Percentiles rank a stretch among this genome's conserved stretches.
These are phyloP conservation scores for Aspergillus fructus DNA, from an alignment of 2,329 filamentous ascomycete species.

Conservation along the genomic window DNA sequence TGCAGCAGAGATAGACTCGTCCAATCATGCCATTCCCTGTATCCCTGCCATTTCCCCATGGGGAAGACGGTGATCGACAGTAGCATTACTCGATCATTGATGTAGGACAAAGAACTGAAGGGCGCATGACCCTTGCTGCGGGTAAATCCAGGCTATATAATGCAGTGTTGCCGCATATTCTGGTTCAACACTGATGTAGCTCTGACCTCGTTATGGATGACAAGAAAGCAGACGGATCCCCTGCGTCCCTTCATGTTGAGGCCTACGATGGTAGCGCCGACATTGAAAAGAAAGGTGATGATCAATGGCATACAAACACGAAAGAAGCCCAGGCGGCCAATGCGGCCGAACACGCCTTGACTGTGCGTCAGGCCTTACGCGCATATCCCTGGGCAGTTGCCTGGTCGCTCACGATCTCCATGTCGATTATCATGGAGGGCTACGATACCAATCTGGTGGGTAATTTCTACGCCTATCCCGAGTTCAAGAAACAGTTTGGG, in stretches of 20 bases:
- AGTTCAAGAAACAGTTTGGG: constrained; percentile 43
- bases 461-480: constrained; percentile 49
- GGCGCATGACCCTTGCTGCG: background rate
- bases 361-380: constrained; percentile 13
- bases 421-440: constrained; percentile 53
- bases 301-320: background rate
- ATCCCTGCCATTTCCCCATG: background rate
- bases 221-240: background rate
- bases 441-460: constrained; percentile 53
- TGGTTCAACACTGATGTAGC: too few relatives aligned
- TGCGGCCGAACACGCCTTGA: constrained; percentile 11
- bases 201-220: background rate
- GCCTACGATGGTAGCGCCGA: background rate
- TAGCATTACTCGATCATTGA: background rate
- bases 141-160: background rate
- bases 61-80: background rate
- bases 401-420: constrained; percentile 43
- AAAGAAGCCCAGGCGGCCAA: constrained; percentile 12
- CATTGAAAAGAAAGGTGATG: background rate
- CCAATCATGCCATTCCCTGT: too few relatives aligned
- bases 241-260: background rate
- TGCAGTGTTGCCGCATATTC: background rate
- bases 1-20: too few relatives aligned
- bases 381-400: constrained; percentile 26
- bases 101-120: background rate